Evolutionary conservation across 345 rosid genomes (phyloP), one percentile per base, ranked within the genome.

Genomic region (Euphorbia peplus): DNA sequence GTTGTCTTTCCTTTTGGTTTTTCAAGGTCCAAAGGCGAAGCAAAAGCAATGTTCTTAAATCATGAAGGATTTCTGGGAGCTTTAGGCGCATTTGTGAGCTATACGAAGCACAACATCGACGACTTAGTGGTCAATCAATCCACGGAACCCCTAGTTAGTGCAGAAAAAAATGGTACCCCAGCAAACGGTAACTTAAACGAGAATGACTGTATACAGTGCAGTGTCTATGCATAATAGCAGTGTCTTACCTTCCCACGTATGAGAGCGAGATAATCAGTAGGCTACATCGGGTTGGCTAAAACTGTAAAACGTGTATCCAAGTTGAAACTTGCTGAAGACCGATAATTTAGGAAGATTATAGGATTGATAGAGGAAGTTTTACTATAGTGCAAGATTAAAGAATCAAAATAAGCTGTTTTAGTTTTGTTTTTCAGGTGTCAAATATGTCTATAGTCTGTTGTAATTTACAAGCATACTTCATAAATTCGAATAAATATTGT

Each of bases 61-160:
- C 96, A 92, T 60, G 96, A 88, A 84, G 98, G 96, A 41, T 90
- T 92, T 84, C 87, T 92, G 52, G 98, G 98, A 64, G 93, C 89
- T 18, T 59, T 88, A 77, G 96, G 98, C 18, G 95, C 98, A 47
- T 84, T 84, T 76, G 70, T 73, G 35, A 84, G 90, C 78, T 84
- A 83, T 63, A 78, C 79, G 15, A 81, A 76, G 66, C 79, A 52
- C 51, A 66, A 69, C 24, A 29, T n/a, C 15, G 75, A 74, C 66
- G 76, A 75, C 47, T 59, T 22, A 16, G 70, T 14, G 30, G 71
- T 62, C 41, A 56, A 64, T 68, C 75, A 68, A 47, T 55, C 39
- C 14, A 51, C 66, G 37, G 67, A 67, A 37, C 52, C 48, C 48
- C 75, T 75, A 0, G 48, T 57, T 9, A 48, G 56, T 9, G 64